A percentile compares a stretch with the other conserved stretches of the same genome.
These are phyloP conservation scores for Paramecium primaurelia DNA, from an alignment of 73 alveolate genomes.

Conservation along the genomic window DNA sequence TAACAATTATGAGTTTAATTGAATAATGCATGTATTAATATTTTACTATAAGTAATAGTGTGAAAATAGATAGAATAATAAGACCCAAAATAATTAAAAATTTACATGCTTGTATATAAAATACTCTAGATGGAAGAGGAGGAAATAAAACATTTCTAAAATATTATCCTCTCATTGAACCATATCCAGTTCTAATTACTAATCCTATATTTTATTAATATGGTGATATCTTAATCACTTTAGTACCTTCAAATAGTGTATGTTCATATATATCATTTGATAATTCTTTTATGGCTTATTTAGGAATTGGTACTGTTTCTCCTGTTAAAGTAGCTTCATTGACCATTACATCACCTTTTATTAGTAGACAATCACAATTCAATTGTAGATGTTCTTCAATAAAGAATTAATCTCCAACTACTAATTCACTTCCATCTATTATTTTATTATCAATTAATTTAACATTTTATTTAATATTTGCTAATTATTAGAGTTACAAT, in stretches of 20 bases:
- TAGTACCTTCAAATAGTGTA: conserved; percentile 43
- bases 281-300: conserved; percentile 19
- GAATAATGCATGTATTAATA: conserved; percentile 51
- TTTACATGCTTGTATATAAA: not conserved
- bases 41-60: conserved; percentile 74
- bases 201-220: not conserved
- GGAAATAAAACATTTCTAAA: conserved; percentile 50
- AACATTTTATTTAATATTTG: not conserved
- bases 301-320: conserved; percentile 87
- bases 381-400: not conserved
- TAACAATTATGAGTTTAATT: conserved; percentile 28
- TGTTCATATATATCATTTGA: not conserved
- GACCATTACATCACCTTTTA: conserved; percentile 76
- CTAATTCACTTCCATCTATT: not conserved
- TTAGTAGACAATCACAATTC: conserved; percentile 78
- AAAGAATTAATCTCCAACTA: not conserved
- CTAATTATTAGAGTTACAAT: not conserved
- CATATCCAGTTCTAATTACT: conserved; percentile 48
- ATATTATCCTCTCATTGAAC: conserved; percentile 44
- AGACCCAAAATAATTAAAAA: conserved; percentile 12
- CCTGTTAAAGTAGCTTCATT: conserved; percentile 96
- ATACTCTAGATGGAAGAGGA: not conserved
- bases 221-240: not conserved
- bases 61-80: not conserved
- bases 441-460: not conserved